These are phyloP conservation scores for Mentha longifolia DNA, from an alignment of 257 asterid genomes.

Conservation along the genomic window DNA sequence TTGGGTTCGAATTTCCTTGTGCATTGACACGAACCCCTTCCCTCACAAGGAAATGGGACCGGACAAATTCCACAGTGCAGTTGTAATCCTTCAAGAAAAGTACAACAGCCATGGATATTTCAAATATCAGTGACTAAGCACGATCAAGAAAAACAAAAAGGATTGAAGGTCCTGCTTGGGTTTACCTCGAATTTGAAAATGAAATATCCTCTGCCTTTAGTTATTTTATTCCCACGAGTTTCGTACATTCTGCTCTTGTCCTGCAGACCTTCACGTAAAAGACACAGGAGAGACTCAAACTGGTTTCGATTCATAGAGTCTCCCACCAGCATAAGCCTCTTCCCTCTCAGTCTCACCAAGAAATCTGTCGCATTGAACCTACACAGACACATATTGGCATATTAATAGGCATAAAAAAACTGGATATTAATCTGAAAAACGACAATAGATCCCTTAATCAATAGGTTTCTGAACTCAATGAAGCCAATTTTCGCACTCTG, in stretches of 20 bases:
- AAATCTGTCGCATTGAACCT: conserved; percentile 91
- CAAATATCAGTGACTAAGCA: neutral
- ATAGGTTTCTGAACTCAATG: neutral
- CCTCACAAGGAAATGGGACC: conserved; percentile 93
- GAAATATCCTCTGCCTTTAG: conserved; percentile 92
- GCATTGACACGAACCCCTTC: conserved; percentile 84
- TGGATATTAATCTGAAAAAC: neutral
- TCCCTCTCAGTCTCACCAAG: conserved; percentile 85
- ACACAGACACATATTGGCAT: conserved; percentile 26
- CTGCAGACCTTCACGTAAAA: conserved; percentile 70
- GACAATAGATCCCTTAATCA: neutral
- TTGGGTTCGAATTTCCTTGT: conserved; percentile 86
- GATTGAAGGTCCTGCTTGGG: conserved; percentile 16
- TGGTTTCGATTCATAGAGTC: conserved; percentile 99
- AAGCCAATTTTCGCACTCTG: neutral
- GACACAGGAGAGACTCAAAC: conserved; percentile 92
- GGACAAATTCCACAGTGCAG: conserved; percentile 80
- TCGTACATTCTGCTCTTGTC: conserved; percentile 91
- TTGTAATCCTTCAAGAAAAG: conserved; percentile 70
- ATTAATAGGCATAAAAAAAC: conserved; percentile 6
- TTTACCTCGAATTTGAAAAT: conserved; percentile 88
- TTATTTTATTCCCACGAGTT: conserved; percentile 78
- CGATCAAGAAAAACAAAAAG: neutral
- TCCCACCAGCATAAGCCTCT: conserved; percentile 89
- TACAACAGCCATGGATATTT: conserved; percentile 1